Conservation (phyloP, 257 asterid species). For the Scutellaria barbata region DNA sequence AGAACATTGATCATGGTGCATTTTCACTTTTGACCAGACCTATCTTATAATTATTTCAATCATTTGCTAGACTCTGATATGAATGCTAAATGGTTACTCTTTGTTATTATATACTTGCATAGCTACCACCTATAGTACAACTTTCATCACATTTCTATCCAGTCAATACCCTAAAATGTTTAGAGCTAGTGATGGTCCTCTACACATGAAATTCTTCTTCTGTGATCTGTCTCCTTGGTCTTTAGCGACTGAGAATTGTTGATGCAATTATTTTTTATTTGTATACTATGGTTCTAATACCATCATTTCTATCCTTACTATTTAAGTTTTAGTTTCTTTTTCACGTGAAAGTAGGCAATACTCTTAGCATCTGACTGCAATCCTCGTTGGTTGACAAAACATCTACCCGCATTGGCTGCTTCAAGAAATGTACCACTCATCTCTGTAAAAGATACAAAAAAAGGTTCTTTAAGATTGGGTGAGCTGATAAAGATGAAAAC, state of each 20-base stretch:
- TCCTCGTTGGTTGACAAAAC: slow-evolving; percentile 82
- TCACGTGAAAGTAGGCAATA: slow-evolving; percentile 55
- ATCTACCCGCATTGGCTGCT: slow-evolving; percentile 71
- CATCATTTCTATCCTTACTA: not conserved
- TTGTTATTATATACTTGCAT: slow-evolving; percentile 10
- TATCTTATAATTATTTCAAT: not conserved
- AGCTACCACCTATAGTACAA: not conserved
- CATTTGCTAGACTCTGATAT: slow-evolving; percentile 16
- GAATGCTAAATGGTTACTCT: slow-evolving; percentile 6
- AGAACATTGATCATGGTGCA: not conserved
- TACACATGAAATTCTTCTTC: not conserved
- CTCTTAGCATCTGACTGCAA: slow-evolving; percentile 78
- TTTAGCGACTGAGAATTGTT: not conserved
- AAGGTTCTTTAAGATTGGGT: slow-evolving; percentile 81
- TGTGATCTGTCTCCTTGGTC: slow-evolving; percentile 2
- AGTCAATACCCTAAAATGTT: not conserved
- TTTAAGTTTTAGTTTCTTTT: slow-evolving; percentile 8
- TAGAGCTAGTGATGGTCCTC: slow-evolving; percentile 14
- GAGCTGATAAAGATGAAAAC: slow-evolving; percentile 78
- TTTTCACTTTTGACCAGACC: not conserved
- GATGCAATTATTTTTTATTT: not conserved
- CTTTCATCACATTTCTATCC: not conserved
- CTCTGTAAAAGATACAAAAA: slow-evolving; percentile 61
- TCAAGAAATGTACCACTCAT: slow-evolving; percentile 75
- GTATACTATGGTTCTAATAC: not conserved